Conservation (phyloP, 176 grass and related monocot species). For the Eragrostis curvula region DNA sequence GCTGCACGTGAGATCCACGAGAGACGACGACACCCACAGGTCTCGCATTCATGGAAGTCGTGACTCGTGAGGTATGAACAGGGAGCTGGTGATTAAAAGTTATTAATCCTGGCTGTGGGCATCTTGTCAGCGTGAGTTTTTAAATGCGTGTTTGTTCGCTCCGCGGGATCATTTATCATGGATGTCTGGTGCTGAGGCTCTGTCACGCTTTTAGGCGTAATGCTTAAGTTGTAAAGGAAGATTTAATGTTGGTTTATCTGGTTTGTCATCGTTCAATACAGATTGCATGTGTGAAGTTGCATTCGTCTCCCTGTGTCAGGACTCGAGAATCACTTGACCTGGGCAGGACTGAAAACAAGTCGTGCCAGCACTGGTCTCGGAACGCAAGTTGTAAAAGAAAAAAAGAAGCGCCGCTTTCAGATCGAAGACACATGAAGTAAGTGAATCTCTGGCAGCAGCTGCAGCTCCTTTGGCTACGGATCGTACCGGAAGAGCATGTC, state of each 20-base stretch:
- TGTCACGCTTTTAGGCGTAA: not conserved
- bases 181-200: not conserved
- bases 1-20: conserved; percentile 50
- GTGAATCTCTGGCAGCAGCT: not conserved
- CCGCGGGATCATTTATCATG: not conserved
- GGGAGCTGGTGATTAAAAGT: not conserved
- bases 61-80: conserved; percentile 39
- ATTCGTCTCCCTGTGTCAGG: too few species aligned
- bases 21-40: not conserved
- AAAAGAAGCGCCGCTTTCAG: not conserved
- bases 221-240: conserved; percentile 14
- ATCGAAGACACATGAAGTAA: not conserved
- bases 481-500: not conserved
- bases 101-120: not conserved
- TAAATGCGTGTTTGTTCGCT: not conserved
- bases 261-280: too few species aligned
- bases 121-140: conserved; percentile 38
- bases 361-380: not conserved
- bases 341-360: not conserved
- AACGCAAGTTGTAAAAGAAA: not conserved
- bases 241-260: not conserved
- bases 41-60: conserved; percentile 46
- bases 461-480: not conserved
- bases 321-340: not conserved
- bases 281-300: too few species aligned